phyloP scores from a whole-genome alignment of 2,329 filamentous ascomycete species.

The Allantophomopsis lycopodina region DNA sequence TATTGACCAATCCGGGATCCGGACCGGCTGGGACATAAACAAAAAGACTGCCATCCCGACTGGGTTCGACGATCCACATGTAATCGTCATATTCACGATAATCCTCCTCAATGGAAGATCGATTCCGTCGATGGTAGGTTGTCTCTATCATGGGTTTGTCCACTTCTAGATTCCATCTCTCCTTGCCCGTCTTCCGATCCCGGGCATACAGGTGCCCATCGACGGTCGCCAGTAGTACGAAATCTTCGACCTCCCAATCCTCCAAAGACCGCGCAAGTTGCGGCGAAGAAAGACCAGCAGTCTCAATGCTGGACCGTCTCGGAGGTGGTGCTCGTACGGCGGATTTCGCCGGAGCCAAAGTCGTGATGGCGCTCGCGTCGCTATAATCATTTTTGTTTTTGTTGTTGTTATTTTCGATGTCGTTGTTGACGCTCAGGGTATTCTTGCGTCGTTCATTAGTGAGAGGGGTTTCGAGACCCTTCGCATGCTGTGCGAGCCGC shows the following conservation, averaged over 20 bases:
- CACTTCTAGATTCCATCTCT: slow-evolving; percentile 75
- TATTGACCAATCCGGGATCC: slow-evolving; percentile 45
- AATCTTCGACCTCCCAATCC: slow-evolving; percentile 99
- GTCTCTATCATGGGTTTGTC: slow-evolving; percentile 87
- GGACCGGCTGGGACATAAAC: slow-evolving; percentile 61
- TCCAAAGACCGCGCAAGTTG: slow-evolving; percentile 89
- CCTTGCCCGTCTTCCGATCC: slow-evolving; percentile 73
- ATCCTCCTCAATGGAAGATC: slow-evolving; percentile 42
- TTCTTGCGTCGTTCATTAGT: slow-evolving; percentile 15
- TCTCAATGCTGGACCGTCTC: slow-evolving; percentile 44
- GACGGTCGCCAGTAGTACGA: slow-evolving; percentile 99
- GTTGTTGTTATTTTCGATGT: slow-evolving; percentile 8
- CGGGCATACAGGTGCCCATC: slow-evolving; percentile 90
- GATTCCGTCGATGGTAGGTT: slow-evolving; percentile 61
- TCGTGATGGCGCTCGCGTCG: slow-evolving; percentile 92
- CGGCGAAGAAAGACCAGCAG: slow-evolving; percentile 64
- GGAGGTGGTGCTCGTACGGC: slow-evolving; percentile 89
- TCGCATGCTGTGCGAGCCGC: slow-evolving; percentile 13
- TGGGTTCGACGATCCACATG: slow-evolving; percentile 91
- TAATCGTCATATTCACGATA: slow-evolving; percentile 66
- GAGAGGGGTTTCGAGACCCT: slow-evolving; percentile 17
- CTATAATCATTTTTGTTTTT: slow-evolving; percentile 22
- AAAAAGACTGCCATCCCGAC: slow-evolving; percentile 73
- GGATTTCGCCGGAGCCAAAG: slow-evolving; percentile 91
- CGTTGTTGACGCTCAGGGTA: slow-evolving; percentile 13